Percentiles rank a stretch among this genome's conserved stretches.
phyloP scores from a whole-genome alignment of 495 filamentous ascomycete species.

The Bombardia bombarda region DNA sequence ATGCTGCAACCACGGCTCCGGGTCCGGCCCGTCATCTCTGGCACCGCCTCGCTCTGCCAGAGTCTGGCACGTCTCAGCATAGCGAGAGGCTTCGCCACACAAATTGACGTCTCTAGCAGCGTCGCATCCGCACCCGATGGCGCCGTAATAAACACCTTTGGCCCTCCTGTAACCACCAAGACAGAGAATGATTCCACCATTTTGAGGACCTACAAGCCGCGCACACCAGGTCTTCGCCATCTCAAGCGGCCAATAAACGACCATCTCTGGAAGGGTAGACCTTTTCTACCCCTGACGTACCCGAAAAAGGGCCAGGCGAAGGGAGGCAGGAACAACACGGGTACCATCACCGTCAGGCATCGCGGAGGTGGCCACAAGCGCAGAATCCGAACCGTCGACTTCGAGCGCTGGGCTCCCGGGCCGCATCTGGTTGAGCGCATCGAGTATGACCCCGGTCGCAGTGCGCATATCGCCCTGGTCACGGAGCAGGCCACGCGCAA shows the following conservation, averaged over 20 bases:
- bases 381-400: constrained; percentile 86
- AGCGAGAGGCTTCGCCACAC: constrained; percentile 19
- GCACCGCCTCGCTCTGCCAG: constrained; percentile 15
- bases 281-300: constrained; percentile 74
- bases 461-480: constrained; percentile 84
- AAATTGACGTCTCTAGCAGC: constrained; percentile 3
- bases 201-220: constrained; percentile 84
- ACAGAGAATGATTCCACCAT: constrained; percentile 32
- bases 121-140: background rate
- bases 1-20: constrained; percentile 29
- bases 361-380: constrained; percentile 85
- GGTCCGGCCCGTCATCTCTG: constrained; percentile 19
- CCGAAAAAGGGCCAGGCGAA: constrained; percentile 85
- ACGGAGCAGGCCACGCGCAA: constrained; percentile 56
- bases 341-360: constrained; percentile 80
- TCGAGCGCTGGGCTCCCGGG: constrained; percentile 63
- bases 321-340: constrained; percentile 85
- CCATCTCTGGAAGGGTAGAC: constrained; percentile 89
- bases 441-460: constrained; percentile 90
- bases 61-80: constrained; percentile 9
- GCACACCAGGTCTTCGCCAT: constrained; percentile 90
- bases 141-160: background rate
- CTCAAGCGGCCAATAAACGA: constrained; percentile 87
- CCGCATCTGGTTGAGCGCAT: constrained; percentile 85
- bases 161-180: constrained; percentile 8